Percentiles rank a stretch among this genome's conserved stretches.
phyloP scores from a whole-genome alignment of 257 asterid species.

The Marsdenia floribunda region DNA sequence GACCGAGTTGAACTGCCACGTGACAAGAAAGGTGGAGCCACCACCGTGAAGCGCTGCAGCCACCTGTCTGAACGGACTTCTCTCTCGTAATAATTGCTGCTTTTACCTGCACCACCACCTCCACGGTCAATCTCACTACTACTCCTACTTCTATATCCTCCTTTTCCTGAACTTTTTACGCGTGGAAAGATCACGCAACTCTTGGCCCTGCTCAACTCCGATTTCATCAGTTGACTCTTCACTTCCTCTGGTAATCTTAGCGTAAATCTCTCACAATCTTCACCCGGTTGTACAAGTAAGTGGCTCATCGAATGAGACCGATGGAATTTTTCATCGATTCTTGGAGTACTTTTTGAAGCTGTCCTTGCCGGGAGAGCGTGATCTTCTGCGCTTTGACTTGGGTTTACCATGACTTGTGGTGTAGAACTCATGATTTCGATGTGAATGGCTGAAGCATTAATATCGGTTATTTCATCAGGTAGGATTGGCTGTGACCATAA shows the following conservation, averaged over 20 bases:
- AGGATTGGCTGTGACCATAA: not conserved
- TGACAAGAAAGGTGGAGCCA: conserved; percentile 19
- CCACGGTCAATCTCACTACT: conserved; percentile 17
- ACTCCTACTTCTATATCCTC: conserved; percentile 24
- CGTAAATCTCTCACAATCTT: conserved; percentile 31
- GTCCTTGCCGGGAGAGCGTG: conserved; percentile 12
- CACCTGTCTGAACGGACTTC: conserved; percentile 23
- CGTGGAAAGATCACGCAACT: conserved; percentile 19
- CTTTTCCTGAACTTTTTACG: conserved; percentile 21
- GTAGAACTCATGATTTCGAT: conserved; percentile 7
- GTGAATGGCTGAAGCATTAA: too few relatives aligned
- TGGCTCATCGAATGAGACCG: conserved; percentile 37
- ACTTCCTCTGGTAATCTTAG: conserved; percentile 34
- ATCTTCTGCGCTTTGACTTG: not conserved
- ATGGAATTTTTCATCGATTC: conserved; percentile 9
- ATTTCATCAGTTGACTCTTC: conserved; percentile 15
- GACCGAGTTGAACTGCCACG: conserved; percentile 19
- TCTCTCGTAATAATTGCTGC: conserved; percentile 12
- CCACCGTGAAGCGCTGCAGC: not conserved
- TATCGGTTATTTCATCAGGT: too few relatives aligned
- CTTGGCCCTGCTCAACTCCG: conserved; percentile 18
- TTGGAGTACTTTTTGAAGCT: not conserved
- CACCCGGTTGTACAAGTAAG: conserved; percentile 21
- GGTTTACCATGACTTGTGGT: conserved; percentile 11
- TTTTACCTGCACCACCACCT: not conserved